Evolutionary conservation across 371 early-diverging fungal genomes (phyloP).

Genomic region (Catenaria anguillulae): DNA sequence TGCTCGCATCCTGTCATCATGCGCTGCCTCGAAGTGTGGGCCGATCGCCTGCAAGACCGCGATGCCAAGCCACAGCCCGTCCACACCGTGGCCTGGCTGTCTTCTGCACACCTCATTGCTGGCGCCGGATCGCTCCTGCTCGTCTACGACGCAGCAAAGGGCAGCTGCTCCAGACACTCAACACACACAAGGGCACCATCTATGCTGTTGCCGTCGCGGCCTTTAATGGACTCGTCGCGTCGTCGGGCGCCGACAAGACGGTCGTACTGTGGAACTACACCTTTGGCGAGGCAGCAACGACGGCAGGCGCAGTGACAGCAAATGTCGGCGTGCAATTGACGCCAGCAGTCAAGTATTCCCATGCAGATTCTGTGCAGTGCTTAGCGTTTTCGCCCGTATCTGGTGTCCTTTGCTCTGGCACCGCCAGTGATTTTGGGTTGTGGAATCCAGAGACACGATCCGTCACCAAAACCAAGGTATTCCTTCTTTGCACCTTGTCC

Average conservation of each 20-base stretch:
- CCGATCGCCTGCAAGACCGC: conserved; percentile 5
- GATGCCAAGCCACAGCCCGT: conserved; percentile 17
- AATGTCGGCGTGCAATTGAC: not conserved
- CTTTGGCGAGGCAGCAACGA: conserved; percentile 15
- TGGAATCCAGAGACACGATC: conserved; percentile 34
- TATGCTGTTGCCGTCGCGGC: conserved; percentile 18
- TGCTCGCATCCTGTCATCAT: too few relatives aligned
- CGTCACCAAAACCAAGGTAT: conserved; percentile 31
- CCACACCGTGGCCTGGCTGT: conserved; percentile 25
- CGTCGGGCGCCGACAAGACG: conserved; percentile 35
- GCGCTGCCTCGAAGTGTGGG: not conserved
- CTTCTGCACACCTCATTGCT: conserved; percentile 26
- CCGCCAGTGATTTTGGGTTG: conserved; percentile 30
- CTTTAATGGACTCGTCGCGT: conserved; percentile 21
- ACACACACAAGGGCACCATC: conserved; percentile 32
- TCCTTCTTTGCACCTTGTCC: too few relatives aligned
- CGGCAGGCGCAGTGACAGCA: not conserved
- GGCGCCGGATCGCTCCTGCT: conserved; percentile 28
- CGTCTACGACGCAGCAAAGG: conserved; percentile 29
- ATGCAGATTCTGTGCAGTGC: conserved; percentile 31
- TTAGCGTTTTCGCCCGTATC: conserved; percentile 25
- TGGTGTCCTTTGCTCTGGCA: conserved; percentile 27
- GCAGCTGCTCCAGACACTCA: conserved; percentile 26
- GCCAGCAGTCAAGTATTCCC: conserved; percentile 26
- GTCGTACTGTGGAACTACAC: conserved; percentile 29